Percentiles rank a stretch among this genome's conserved stretches.
Evolutionary conservation across 169 alveolate species (phyloP).

Genomic region (Cryptosporidium canis): DNA sequence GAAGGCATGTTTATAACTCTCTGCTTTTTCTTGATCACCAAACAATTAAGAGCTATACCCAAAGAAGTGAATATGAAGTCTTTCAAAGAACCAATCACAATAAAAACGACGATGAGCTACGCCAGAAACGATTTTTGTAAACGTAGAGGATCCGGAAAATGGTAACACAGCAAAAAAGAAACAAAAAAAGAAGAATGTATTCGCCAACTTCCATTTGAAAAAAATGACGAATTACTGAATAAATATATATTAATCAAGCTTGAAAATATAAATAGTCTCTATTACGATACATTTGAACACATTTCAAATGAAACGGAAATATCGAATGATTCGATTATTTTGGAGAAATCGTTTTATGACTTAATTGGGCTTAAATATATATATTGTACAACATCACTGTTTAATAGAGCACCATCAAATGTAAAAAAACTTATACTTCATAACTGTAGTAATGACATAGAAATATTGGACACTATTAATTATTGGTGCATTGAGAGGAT

Average conservation of each 20-base stretch:
- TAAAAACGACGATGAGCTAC: background rate
- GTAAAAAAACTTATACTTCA: background rate
- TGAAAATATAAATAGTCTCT: background rate
- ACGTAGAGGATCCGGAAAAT: background rate
- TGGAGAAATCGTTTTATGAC: constrained; percentile 14
- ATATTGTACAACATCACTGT: background rate
- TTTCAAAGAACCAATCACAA: background rate
- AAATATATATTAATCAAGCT: background rate
- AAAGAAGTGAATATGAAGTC: background rate
- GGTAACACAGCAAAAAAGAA: background rate
- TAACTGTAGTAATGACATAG: background rate
- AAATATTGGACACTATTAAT: background rate
- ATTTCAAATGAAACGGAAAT: background rate
- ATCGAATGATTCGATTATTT: background rate
- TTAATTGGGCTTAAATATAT: constrained; percentile 40
- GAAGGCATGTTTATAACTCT: background rate
- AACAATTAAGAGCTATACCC: background rate
- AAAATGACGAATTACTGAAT: background rate
- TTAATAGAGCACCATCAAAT: background rate
- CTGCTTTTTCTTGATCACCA: constrained; percentile 27
- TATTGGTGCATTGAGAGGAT: constrained; percentile 2
- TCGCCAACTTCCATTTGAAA: background rate
- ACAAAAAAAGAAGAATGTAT: background rate
- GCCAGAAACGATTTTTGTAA: background rate
- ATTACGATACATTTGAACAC: background rate